Conservation (phyloP, 306 rosid species). For the Cucumis melo region DNA sequence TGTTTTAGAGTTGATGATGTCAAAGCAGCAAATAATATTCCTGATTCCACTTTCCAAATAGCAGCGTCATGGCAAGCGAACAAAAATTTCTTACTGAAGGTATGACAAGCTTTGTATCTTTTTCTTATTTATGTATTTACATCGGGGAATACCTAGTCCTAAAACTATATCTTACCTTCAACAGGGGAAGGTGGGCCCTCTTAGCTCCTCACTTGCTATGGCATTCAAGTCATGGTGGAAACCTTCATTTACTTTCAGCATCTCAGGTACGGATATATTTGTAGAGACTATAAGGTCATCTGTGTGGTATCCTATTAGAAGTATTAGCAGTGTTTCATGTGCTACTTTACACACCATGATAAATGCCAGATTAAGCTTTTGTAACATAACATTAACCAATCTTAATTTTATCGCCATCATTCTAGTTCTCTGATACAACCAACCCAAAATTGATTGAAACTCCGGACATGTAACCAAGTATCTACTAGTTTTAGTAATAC, state of each 20-base stretch:
- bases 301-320: neutral
- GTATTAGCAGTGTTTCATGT: neutral
- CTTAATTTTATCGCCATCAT: neutral
- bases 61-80: conserved; percentile 99
- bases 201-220: conserved; percentile 49
- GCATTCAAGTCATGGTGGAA: conserved; percentile 99
- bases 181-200: conserved; percentile 81
- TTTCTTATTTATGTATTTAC: neutral
- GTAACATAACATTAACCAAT: neutral
- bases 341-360: neutral
- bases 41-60: conserved; percentile 72
- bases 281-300: neutral
- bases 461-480: neutral
- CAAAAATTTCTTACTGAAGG: conserved; percentile 81
- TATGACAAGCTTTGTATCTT: conserved; percentile 10
- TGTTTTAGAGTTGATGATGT: conserved; percentile 48
- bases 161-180: neutral
- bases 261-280: conserved; percentile 51
- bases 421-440: neutral
- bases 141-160: neutral
- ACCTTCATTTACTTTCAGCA: conserved; percentile 77
- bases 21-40: conserved; percentile 29
- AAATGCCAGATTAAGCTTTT: neutral
- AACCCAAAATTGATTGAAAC: neutral
- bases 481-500: neutral